A percentile compares a stretch with the other conserved stretches of the same genome.
These are phyloP conservation scores for Petrea volubilis DNA, from an alignment of 257 asterid genomes.

Conservation along the genomic window DNA sequence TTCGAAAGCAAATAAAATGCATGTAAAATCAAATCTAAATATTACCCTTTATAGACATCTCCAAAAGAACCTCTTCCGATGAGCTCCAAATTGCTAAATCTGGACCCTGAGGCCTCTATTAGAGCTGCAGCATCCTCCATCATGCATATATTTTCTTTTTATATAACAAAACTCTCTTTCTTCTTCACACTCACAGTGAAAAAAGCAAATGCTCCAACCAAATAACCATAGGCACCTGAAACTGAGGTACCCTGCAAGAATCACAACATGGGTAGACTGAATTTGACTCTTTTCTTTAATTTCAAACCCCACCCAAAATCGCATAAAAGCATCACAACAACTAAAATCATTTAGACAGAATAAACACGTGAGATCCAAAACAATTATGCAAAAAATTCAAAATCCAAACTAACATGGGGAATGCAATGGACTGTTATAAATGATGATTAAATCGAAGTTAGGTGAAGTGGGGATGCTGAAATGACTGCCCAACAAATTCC, in stretches of 20 bases:
- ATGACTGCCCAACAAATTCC: conserved; percentile 65
- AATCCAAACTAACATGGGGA: conserved; percentile 28
- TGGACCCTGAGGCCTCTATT: conserved; percentile 79
- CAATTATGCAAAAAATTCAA: conserved; percentile 1
- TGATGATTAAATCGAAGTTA: conserved; percentile 34
- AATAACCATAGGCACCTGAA: conserved; percentile 19
- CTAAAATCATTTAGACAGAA: conserved; percentile 9
- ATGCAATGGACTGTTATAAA: conserved; percentile 29
- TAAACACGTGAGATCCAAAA: conserved; percentile 31
- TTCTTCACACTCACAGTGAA: conserved; percentile 21
- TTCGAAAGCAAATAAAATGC: not conserved
- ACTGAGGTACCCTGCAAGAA: conserved; percentile 13
- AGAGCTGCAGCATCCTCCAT: conserved; percentile 85
- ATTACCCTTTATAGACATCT: conserved; percentile 95
- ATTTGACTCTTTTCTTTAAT: conserved; percentile 6
- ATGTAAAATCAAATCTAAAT: not conserved
- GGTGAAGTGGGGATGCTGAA: conserved; percentile 64
- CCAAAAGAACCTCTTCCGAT: conserved; percentile 98
- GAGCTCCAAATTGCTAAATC: conserved; percentile 89
- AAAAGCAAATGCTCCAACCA: conserved; percentile 18
- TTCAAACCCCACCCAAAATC: conserved; percentile 20
- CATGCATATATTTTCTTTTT: not conserved
- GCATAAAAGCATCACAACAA: not conserved
- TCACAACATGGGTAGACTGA: conserved; percentile 18
- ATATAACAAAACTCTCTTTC: conserved; percentile 2